These are phyloP conservation scores for Acorus calamus DNA, from an alignment of 106 monocot genomes.

Conservation along the genomic window DNA sequence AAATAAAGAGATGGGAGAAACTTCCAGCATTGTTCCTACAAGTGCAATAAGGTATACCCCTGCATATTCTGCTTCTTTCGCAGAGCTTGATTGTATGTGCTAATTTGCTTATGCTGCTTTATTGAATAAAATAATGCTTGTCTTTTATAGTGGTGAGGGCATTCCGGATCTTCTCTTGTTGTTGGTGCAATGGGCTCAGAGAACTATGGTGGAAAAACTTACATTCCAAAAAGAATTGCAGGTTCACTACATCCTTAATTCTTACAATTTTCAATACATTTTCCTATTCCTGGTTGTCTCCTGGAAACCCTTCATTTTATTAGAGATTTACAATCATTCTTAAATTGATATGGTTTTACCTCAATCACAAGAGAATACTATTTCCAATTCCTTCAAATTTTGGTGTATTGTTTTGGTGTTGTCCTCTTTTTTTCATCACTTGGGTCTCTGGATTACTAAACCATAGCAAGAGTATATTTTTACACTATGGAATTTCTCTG, in stretches of 20 bases:
- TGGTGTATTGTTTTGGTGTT: too few relatives aligned
- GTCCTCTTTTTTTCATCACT: too few relatives aligned
- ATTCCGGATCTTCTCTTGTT: slow-evolving; percentile 87
- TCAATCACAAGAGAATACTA: too few relatives aligned
- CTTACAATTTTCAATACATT: too few relatives aligned
- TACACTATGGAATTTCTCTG: background rate
- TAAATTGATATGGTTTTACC: too few relatives aligned
- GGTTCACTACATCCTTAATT: slow-evolving; percentile 22
- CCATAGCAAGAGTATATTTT: too few relatives aligned
- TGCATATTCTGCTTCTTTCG: background rate
- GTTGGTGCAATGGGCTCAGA: slow-evolving; percentile 88
- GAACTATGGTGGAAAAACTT: slow-evolving; percentile 91
- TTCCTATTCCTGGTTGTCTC: too few relatives aligned
- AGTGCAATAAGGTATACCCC: slow-evolving; percentile 79
- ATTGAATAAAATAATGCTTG: slow-evolving; percentile 4
- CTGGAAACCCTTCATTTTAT: too few relatives aligned
- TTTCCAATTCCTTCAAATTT: too few relatives aligned
- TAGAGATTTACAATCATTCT: too few relatives aligned
- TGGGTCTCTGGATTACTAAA: too few relatives aligned
- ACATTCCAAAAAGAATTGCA: slow-evolving; percentile 84
- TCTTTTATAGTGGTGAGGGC: slow-evolving; percentile 73
- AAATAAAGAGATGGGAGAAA: slow-evolving; percentile 93
- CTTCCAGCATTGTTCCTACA: slow-evolving; percentile 92
- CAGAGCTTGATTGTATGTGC: background rate
- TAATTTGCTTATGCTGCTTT: background rate